Evolutionary conservation across 495 filamentous ascomycete species (phyloP).

Genomic region (Aspergillus kassunensis): DNA sequence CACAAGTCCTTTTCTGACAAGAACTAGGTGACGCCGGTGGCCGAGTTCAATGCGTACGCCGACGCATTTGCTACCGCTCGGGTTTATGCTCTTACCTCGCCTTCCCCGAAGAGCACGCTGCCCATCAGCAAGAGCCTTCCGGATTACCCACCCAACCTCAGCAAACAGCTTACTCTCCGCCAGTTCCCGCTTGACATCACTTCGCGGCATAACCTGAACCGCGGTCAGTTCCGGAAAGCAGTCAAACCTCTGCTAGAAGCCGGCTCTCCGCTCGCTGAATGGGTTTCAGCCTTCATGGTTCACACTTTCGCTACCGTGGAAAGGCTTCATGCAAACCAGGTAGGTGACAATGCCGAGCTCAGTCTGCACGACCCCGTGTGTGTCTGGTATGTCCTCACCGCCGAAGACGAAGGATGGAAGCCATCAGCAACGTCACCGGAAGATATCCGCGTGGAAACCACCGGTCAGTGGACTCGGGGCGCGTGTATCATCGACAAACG

Average conservation of each 20-base stretch:
- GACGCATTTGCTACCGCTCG: constrained; percentile 82
- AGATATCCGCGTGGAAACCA: constrained; percentile 83
- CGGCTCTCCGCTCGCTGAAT: constrained; percentile 77
- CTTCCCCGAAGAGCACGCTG: constrained; percentile 63
- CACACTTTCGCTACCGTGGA: constrained; percentile 75
- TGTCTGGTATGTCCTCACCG: constrained; percentile 78
- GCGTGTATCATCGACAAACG: constrained; percentile 83
- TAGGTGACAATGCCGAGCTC: constrained; percentile 53
- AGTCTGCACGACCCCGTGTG: constrained; percentile 85
- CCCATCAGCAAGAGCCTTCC: constrained; percentile 55
- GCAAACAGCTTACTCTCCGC: constrained; percentile 63
- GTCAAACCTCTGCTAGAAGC: constrained; percentile 44
- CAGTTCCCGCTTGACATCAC: constrained; percentile 92
- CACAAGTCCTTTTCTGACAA: constrained; percentile 1
- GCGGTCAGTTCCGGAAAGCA: constrained; percentile 53
- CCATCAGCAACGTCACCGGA: constrained; percentile 41
- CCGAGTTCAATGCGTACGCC: constrained; percentile 82
- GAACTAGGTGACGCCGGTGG: constrained; percentile 60
- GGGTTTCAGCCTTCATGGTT: constrained; percentile 71
- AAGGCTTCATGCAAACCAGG: constrained; percentile 49
- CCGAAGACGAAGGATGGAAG: constrained; percentile 37
- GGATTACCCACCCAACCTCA: constrained; percentile 64
- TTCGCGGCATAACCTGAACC: constrained; percentile 62
- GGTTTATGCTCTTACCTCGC: constrained; percentile 85
- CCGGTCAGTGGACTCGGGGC: constrained; percentile 91